Evolutionary conservation across 139 green algal genomes (phyloP).

Genomic region (Trebouxia sp.): DNA sequence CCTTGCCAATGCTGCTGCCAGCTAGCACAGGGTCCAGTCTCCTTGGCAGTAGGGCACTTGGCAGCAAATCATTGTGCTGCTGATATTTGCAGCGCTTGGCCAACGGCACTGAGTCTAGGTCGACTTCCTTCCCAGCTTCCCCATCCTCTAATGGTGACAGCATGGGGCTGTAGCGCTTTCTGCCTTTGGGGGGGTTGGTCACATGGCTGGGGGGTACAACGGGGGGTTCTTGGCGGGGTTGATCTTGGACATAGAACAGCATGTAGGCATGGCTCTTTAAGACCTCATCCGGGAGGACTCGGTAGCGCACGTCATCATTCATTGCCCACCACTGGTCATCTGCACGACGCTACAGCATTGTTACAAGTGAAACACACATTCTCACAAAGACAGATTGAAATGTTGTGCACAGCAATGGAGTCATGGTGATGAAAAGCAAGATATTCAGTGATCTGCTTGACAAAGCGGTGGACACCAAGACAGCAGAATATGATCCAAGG

Average conservation of each 20-base stretch:
- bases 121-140: not conserved
- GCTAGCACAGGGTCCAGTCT: not conserved
- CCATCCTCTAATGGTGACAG: not conserved
- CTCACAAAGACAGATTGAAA: no score
- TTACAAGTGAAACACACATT: no score
- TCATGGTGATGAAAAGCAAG: no score
- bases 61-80: not conserved
- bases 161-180: not conserved
- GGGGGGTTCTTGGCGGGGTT: not conserved
- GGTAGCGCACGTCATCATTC: not conserved
- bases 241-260: not conserved
- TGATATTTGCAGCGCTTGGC: not conserved
- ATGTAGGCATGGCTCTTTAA: not conserved
- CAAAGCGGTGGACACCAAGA: no score
- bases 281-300: not conserved
- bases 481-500: no score
- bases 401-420: not conserved
- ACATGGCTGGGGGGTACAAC: conserved; percentile 7
- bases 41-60: not conserved
- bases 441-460: no score
- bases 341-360: not conserved
- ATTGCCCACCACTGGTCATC: not conserved
- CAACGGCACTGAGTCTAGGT: not conserved
- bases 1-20: not conserved
- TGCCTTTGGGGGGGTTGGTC: not conserved